Conservation (phyloP, 139 green algal genomes). For the Nannochloris sp. region DNA sequence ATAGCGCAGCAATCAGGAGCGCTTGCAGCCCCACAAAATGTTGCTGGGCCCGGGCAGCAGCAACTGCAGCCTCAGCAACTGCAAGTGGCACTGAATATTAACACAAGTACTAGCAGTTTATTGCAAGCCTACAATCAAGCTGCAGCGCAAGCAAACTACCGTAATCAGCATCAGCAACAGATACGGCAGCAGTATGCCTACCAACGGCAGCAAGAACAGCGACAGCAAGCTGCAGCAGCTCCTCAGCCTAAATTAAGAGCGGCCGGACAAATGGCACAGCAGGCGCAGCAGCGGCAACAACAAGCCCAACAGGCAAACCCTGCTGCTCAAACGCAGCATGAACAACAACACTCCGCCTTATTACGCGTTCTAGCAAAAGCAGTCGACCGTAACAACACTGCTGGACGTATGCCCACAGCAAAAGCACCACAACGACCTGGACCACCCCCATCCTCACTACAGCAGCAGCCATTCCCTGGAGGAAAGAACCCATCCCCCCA, state of each 20-base stretch:
- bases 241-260: too few relatives aligned
- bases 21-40: not conserved
- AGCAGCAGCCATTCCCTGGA: not conserved
- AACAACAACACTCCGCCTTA: not conserved
- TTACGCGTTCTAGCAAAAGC: not conserved
- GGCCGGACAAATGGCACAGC: not conserved
- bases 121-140: not conserved
- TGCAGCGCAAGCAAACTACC: not conserved
- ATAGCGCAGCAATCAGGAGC: not conserved
- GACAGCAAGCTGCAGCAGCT: not conserved
- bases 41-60: not conserved
- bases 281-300: not conserved
- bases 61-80: not conserved
- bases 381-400: not conserved
- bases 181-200: not conserved
- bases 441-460: not conserved
- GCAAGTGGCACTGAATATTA: too few relatives aligned
- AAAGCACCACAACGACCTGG: not conserved
- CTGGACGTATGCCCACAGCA: not conserved
- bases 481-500: not conserved
- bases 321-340: too few relatives aligned
- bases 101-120: not conserved
- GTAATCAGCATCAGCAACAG: not conserved
- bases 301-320: too few relatives aligned
- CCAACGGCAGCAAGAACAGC: not conserved